Conservation (phyloP, 2,329 filamentous ascomycete genomes). For the Arachnomyces sp. region DNA sequence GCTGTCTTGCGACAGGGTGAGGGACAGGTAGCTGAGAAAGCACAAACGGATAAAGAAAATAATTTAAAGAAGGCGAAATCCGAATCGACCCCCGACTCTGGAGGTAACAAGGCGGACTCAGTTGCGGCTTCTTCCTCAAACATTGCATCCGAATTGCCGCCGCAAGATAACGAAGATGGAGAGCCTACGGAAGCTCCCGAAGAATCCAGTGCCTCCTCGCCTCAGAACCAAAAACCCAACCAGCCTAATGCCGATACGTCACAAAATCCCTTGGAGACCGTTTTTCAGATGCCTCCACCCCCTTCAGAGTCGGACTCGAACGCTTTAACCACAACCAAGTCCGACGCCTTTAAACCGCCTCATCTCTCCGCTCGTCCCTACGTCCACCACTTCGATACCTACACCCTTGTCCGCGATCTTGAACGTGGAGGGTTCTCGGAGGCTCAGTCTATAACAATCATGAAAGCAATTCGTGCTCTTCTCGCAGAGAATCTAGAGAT, state of each 20-base stretch:
- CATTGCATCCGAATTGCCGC: slow-evolving; percentile 8
- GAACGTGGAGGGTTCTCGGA: slow-evolving; percentile 61
- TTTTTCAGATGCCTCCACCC: slow-evolving; percentile 35
- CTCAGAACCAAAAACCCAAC: neutral
- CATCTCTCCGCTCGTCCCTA: slow-evolving; percentile 59
- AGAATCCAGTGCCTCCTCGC: too few relatives aligned
- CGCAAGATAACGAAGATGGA: slow-evolving; percentile 2
- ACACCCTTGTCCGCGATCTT: slow-evolving; percentile 75
- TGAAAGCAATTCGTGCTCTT: slow-evolving; percentile 81
- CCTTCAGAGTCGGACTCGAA: slow-evolving; percentile 10
- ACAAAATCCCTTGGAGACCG: slow-evolving; percentile 29
- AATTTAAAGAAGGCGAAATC: neutral
- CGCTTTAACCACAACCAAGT: slow-evolving; percentile 12
- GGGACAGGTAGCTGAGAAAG: slow-evolving; percentile 2
- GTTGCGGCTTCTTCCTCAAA: slow-evolving; percentile 4
- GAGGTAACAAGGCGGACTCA: neutral
- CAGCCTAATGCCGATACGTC: neutral
- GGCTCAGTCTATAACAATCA: slow-evolving; percentile 70
- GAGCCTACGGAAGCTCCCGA: neutral
- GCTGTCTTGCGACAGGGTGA: slow-evolving; percentile 2
- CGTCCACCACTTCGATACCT: slow-evolving; percentile 95
- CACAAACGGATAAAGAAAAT: neutral
- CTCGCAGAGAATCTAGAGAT: slow-evolving; percentile 71
- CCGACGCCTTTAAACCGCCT: slow-evolving; percentile 14
- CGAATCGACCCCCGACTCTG: neutral